Conservation (phyloP, 2,329 filamentous ascomycete species). For the Colletotrichum scovillei region DNA sequence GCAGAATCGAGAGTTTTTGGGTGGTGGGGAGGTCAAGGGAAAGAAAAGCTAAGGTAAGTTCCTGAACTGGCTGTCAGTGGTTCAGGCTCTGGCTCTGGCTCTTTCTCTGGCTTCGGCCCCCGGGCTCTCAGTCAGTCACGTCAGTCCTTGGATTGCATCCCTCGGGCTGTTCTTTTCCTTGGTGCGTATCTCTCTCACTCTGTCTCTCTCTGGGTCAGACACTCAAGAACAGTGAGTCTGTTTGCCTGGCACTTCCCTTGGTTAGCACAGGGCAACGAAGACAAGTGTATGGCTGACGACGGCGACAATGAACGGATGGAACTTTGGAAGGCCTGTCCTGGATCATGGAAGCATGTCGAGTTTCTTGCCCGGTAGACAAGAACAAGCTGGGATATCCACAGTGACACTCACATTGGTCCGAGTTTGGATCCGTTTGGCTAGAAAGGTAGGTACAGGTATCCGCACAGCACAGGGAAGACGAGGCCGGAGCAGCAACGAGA, state of each 20-base stretch:
- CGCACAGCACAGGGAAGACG: not conserved
- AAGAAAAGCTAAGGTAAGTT: constrained; percentile 16
- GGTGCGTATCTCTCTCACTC: too few species aligned
- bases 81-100: not conserved
- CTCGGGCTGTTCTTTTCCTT: too few species aligned
- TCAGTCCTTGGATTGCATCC: not conserved
- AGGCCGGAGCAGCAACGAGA: not conserved
- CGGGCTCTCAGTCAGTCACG: not conserved
- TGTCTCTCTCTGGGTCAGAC: too few species aligned
- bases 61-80: constrained; percentile 16
- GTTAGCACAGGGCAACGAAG: not conserved
- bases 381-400: not conserved
- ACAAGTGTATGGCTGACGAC: not conserved
- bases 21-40: constrained; percentile 5
- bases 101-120: not conserved
- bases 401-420: constrained; percentile 5
- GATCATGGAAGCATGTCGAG: not conserved
- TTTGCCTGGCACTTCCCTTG: not conserved
- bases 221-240: too few species aligned
- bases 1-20: constrained; percentile 24
- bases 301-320: not conserved
- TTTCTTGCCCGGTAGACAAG: not conserved
- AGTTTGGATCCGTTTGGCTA: not conserved
- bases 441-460: not conserved
- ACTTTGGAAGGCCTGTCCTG: not conserved